A percentile compares a stretch with the other conserved stretches of the same genome.
Evolutionary conservation across 768 basidiomycete species (phyloP).

Genomic region (Kwoniella dejecticola): DNA sequence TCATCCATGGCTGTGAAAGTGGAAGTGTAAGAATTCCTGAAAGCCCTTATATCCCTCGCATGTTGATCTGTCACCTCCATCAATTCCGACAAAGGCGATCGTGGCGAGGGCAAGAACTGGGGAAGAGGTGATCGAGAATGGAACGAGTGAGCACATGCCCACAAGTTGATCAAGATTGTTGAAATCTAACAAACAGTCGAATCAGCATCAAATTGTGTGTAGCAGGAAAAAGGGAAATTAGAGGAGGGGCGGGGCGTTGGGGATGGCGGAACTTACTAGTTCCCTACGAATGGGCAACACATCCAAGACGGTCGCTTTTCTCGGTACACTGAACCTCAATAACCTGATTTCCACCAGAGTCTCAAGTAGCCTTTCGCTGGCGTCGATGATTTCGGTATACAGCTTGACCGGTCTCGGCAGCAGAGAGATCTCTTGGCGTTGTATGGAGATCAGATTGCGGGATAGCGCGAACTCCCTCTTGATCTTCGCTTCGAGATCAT

Average conservation of each 20-base stretch:
- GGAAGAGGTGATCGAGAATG: constrained; percentile 52
- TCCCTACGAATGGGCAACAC: constrained; percentile 52
- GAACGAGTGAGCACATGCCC: constrained; percentile 51
- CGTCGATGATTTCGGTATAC: constrained; percentile 46
- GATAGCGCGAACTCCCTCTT: constrained; percentile 34
- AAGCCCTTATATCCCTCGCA: constrained; percentile 19
- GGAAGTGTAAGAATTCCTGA: constrained; percentile 7
- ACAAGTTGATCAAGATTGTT: constrained; percentile 50
- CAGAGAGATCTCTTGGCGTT: constrained; percentile 50
- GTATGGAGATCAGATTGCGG: constrained; percentile 47
- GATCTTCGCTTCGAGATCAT: constrained; percentile 36
- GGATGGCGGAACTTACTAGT: constrained; percentile 28
- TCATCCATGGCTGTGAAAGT: neutral
- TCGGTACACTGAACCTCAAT: constrained; percentile 48
- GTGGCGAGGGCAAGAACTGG: constrained; percentile 52
- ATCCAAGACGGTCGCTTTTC: constrained; percentile 53
- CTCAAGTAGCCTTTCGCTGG: constrained; percentile 37
- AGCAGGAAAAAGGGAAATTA: neutral
- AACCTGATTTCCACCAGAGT: constrained; percentile 44
- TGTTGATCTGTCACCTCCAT: constrained; percentile 47
- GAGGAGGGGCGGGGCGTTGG: neutral
- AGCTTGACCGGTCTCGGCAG: constrained; percentile 51
- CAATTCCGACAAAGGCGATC: constrained; percentile 43
- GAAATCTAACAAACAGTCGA: constrained; percentile 37
- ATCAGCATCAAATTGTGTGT: neutral